phyloP scores from a whole-genome alignment of 2,329 filamentous ascomycete genomes.

The Aspergillus sp. region DNA sequence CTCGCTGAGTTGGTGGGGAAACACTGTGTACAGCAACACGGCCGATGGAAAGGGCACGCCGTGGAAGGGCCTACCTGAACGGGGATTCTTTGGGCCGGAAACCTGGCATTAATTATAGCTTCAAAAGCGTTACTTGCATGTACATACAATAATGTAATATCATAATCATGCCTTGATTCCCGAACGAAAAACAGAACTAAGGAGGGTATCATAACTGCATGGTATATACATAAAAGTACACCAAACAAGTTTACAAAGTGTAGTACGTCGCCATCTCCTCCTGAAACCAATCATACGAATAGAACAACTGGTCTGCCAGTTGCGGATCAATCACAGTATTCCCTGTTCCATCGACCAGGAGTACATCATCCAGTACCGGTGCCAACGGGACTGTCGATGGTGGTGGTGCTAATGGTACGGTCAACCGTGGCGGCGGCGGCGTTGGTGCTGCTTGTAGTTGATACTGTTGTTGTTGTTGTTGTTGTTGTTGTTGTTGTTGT shows the following conservation, averaged over 20 bases:
- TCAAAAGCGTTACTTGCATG: background rate
- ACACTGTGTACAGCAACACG: constrained; percentile 30
- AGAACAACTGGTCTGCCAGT: constrained; percentile 31
- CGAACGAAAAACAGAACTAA: background rate
- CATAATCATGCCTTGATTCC: background rate
- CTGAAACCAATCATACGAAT: constrained; percentile 35
- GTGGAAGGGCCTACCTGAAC: constrained; percentile 20
- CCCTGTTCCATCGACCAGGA: constrained; percentile 26
- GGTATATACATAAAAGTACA: constrained; percentile 3
- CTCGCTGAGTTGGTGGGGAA: constrained; percentile 38
- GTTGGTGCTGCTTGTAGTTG: constrained; percentile 9
- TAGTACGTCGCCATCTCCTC: constrained; percentile 35
- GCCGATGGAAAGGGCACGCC: constrained; percentile 37
- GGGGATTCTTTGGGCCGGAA: constrained; percentile 27
- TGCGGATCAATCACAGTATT: constrained; percentile 27
- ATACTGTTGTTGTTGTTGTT: constrained; percentile 10
- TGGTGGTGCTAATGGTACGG: constrained; percentile 2
- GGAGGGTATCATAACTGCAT: background rate
- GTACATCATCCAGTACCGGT: constrained; percentile 28
- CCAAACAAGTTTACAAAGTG: constrained; percentile 23
- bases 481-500: constrained; percentile 11
- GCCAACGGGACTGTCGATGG: constrained; percentile 21
- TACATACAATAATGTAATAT: background rate
- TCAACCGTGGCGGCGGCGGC: background rate
- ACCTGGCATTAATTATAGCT: constrained; percentile 17